Base-by-base conservation (phyloP, 106 monocot genomes). In the Cymbidium sinense region DNA sequence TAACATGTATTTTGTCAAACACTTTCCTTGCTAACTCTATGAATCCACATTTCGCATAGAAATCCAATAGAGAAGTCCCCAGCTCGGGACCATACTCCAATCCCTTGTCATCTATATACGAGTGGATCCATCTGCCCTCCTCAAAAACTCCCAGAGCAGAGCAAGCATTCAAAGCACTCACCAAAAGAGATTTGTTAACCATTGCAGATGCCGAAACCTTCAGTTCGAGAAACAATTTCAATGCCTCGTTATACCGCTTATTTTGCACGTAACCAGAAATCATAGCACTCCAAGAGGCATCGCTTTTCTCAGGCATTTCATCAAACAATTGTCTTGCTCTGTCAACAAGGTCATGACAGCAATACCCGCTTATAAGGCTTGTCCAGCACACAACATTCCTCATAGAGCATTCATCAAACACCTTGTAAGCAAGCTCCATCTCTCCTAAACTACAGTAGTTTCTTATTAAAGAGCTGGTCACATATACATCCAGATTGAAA, bases 281-380 rank as follows among this genome's bases (percentile, higher is more conserved):
- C 84, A 87, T 84, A 17, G 81, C 81, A 44, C 79, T 87, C 87
- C 87, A 87, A 34, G 87, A 75, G 21, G 79, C 81, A 19, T 82
- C 37, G 50, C 84, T 47, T 79, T n/a, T 81, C 7, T 79, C 64
- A 7, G 84, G 87, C 87, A 87, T 87, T 64, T 73, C 43, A 50
- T 84, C 82, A 43, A 87, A 87, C 10, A 79, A 5, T 28, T 36
- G 27, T 41, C 84, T 64, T 0, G 81, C 87, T 5, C 43, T 74
- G 5, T 81, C 69, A 12, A 76, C 20, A 25, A 76, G 33, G 20
- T 43, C 81, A 30, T 64, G 25, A 21, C 72, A 7, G 11, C 77
- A 77, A 34, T 75, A 85, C 73, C 85, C 85, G 34, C 73, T 85
- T n/a, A 85, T 36, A 11, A 85, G 77, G 23, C 80, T 85, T 21